phyloP scores from a whole-genome alignment of 805 yeast genomes.

The Yarrowia alimentaria region DNA sequence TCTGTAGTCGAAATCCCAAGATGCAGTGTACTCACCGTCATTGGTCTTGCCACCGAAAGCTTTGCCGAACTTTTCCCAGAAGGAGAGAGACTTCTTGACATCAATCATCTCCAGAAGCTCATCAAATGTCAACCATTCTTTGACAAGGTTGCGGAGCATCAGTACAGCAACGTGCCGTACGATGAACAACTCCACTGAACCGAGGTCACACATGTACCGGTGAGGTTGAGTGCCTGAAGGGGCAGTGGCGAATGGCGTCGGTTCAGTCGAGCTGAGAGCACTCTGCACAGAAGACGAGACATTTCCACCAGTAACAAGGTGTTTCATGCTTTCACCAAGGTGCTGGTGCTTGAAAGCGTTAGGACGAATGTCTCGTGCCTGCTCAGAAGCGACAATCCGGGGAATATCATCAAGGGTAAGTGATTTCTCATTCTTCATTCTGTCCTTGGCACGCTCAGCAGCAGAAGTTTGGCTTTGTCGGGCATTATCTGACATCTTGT shows the following conservation, averaged over 20 bases:
- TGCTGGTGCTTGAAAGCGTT: constrained; percentile 81
- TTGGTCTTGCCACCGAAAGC: constrained; percentile 39
- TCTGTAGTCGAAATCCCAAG: constrained; percentile 26
- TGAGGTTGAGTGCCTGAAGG: not conserved
- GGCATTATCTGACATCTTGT: constrained; percentile 8
- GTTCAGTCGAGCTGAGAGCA: not conserved
- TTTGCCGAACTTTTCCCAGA: constrained; percentile 50
- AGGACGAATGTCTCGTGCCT: constrained; percentile 89
- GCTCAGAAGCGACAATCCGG: constrained; percentile 94
- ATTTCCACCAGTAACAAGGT: constrained; percentile 7
- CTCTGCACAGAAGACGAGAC: constrained; percentile 20
- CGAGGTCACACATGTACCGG: constrained; percentile 42
- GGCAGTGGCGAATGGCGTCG: constrained; percentile 4
- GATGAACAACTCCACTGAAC: constrained; percentile 55
- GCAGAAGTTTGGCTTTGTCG: constrained; percentile 28
- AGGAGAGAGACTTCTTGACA: constrained; percentile 40
- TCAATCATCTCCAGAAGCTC: constrained; percentile 44
- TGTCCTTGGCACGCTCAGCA: constrained; percentile 63
- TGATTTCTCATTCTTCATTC: constrained; percentile 76
- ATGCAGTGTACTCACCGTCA: constrained; percentile 26
- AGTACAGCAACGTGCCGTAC: constrained; percentile 57
- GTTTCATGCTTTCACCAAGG: constrained; percentile 13
- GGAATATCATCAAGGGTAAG: constrained; percentile 95
- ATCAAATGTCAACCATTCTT: constrained; percentile 41
- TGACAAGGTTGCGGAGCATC: constrained; percentile 44